These are phyloP conservation scores for Fragilaria crotonensis DNA, from an alignment of 108 stramenopile species.

Conservation along the genomic window DNA sequence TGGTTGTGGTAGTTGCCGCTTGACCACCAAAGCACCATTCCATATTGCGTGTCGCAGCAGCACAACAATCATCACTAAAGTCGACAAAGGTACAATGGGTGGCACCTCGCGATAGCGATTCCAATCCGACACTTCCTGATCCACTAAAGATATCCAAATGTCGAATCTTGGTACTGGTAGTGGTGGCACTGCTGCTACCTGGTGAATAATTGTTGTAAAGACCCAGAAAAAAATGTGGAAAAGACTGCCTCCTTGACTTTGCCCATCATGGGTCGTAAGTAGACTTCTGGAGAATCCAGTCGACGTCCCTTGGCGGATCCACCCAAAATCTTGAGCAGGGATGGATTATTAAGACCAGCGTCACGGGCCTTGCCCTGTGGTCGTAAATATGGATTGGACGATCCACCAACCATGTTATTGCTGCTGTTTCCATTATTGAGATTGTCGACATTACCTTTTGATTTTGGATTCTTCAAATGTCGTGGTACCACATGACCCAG, in stretches of 20 bases:
- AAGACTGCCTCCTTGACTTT: conserved; percentile 94
- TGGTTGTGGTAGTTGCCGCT: too few species aligned
- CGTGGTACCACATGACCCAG: conserved; percentile 78
- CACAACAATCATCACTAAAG: conserved; percentile 65
- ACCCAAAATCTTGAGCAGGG: conserved; percentile 70
- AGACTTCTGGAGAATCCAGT: conserved; percentile 87
- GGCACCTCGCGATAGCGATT: conserved; percentile 87
- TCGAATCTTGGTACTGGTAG: conserved; percentile 25
- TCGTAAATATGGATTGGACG: conserved; percentile 44
- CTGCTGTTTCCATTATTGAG: conserved; percentile 6
- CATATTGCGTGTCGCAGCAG: conserved; percentile 60
- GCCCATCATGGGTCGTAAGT: conserved; percentile 97
- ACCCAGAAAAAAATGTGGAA: too few species aligned
- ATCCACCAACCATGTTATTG: too few species aligned
- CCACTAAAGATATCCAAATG: conserved; percentile 93
- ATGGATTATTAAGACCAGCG: conserved; percentile 64
- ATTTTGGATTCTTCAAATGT: not conserved
- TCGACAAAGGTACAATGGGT: conserved; percentile 83
- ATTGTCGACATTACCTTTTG: not conserved
- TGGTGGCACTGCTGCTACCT: too few species aligned
- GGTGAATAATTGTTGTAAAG: too few species aligned
- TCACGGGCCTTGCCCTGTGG: conserved; percentile 73
- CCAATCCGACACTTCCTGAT: conserved; percentile 88
- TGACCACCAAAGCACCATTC: too few species aligned
- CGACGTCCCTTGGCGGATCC: conserved; percentile 69